These are phyloP conservation scores for Gentiana macrophylla DNA, from an alignment of 257 asterid genomes.

Conservation along the genomic window DNA sequence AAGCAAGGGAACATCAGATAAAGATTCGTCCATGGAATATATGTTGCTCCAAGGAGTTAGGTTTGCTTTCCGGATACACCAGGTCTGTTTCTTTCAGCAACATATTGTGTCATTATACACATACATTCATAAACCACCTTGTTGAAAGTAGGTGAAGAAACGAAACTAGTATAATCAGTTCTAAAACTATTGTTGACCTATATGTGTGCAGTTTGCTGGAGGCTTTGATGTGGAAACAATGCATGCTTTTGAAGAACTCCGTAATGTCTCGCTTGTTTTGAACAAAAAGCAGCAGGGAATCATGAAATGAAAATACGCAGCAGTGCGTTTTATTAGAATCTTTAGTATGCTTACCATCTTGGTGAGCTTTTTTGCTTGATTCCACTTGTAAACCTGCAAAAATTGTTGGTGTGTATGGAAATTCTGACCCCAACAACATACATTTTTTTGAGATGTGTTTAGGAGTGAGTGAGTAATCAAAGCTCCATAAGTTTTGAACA, in stretches of 20 bases:
- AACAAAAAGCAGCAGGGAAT: conserved; percentile 35
- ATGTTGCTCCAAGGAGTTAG: conserved; percentile 90
- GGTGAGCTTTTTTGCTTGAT: conserved; percentile 27
- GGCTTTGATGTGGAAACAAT: conserved; percentile 92
- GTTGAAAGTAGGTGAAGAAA: not conserved
- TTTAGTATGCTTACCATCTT: conserved; percentile 54
- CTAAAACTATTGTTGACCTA: not conserved
- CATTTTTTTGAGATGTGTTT: too few relatives aligned
- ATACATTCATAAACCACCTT: not conserved
- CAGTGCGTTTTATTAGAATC: conserved; percentile 5
- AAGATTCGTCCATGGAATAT: conserved; percentile 80
- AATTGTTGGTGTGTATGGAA: too few relatives aligned
- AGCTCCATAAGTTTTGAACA: too few relatives aligned
- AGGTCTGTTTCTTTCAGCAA: conserved; percentile 31
- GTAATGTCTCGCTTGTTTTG: conserved; percentile 64
- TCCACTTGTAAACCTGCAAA: too few relatives aligned
- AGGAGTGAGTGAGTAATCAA: too few relatives aligned
- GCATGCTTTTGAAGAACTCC: conserved; percentile 91
- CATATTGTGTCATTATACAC: not conserved
- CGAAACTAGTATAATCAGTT: not conserved
- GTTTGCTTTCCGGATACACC: conserved; percentile 93
- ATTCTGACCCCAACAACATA: too few relatives aligned
- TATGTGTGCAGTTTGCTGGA: conserved; percentile 76
- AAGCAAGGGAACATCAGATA: conserved; percentile 55
- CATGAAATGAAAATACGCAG: not conserved